Percentiles rank a stretch among this genome's conserved stretches.
Conservation (phyloP, 2,329 filamentous ascomycete genomes). For the Fusarium aywerte region DNA sequence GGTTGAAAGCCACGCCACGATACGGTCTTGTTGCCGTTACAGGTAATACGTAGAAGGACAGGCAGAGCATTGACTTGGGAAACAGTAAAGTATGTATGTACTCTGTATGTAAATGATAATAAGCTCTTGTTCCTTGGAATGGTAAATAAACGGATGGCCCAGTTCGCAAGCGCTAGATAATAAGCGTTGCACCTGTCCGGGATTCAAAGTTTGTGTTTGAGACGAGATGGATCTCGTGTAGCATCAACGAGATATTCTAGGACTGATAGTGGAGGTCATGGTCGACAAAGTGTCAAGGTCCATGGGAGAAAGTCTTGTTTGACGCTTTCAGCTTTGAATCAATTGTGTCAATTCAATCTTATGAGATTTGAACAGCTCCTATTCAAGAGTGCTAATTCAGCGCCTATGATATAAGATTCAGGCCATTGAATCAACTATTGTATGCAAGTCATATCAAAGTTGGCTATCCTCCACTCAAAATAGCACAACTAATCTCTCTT, state of each 20-base stretch:
- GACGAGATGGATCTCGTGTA: constrained; percentile 27
- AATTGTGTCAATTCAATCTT: constrained; percentile 17
- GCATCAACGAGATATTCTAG: constrained; percentile 1
- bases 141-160: constrained; percentile 41
- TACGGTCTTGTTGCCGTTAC: constrained; percentile 23
- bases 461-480: constrained; percentile 42
- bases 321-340: neutral
- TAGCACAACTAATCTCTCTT: constrained; percentile 43
- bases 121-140: constrained; percentile 32
- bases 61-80: neutral
- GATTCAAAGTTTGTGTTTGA: constrained; percentile 21
- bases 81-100: too few species aligned
- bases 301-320: neutral
- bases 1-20: constrained; percentile 24
- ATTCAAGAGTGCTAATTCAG: constrained; percentile 15
- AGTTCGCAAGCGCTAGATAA: constrained; percentile 41
- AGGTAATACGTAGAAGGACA: constrained; percentile 11
- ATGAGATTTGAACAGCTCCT: neutral
- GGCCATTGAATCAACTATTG: constrained; percentile 40
- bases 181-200: constrained; percentile 17
- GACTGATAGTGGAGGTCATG: constrained; percentile 4
- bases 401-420: constrained; percentile 32
- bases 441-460: constrained; percentile 41
- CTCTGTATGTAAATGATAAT: neutral
- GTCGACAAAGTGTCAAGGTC: too few species aligned